Evolutionary conservation across 345 rosid species (phyloP).

Genomic region (Noccaea caerulescens): DNA sequence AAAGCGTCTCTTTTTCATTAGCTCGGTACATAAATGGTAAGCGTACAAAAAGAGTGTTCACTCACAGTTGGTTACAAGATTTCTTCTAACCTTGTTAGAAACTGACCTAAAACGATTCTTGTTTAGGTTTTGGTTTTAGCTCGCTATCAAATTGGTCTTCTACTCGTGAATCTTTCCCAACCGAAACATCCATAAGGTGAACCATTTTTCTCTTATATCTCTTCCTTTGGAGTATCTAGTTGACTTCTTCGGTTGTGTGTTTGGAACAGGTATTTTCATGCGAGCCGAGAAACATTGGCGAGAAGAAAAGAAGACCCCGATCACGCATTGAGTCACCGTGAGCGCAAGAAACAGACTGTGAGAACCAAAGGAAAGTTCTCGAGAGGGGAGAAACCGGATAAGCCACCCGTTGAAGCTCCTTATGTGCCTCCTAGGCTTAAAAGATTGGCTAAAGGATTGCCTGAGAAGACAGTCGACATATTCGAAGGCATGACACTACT

Average conservation of each 20-base stretch:
- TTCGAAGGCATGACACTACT: constrained; percentile 84
- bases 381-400: constrained; percentile 51
- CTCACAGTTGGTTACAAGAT: constrained; percentile 9
- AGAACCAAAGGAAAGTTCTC: constrained; percentile 59
- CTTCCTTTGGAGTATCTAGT: not conserved
- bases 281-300: constrained; percentile 55
- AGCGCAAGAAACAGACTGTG: constrained; percentile 48
- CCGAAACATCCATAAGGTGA: constrained; percentile 38
- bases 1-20: constrained; percentile 41
- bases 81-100: not conserved
- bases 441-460: constrained; percentile 51
- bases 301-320: constrained; percentile 52
- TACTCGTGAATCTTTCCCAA: constrained; percentile 21
- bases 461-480: constrained; percentile 70
- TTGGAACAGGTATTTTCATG: constrained; percentile 63
- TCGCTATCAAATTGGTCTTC: constrained; percentile 23
- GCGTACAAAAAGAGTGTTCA: not conserved
- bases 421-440: constrained; percentile 70
- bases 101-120: not conserved
- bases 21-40: constrained; percentile 48
- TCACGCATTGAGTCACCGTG: constrained; percentile 56
- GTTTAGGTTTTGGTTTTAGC: constrained; percentile 35
- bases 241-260: too few species aligned
- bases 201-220: constrained; percentile 10
- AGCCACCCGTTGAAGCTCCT: constrained; percentile 79